phyloP scores from a whole-genome alignment of 345 rosid genomes.

The Lagerstroemia speciosa region DNA sequence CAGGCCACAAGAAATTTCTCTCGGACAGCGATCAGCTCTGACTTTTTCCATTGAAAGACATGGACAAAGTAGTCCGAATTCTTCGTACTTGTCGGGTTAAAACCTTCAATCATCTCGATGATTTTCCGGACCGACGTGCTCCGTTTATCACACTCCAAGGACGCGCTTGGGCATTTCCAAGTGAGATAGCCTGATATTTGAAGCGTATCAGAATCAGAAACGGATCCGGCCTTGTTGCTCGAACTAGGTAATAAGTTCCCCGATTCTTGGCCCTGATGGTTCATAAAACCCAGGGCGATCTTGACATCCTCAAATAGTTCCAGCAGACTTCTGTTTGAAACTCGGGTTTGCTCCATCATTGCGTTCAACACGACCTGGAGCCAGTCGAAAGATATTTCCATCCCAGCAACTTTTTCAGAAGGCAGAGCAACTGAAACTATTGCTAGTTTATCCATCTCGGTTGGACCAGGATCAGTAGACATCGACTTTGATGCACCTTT shows the following conservation, averaged over 20 bases:
- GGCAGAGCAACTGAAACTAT: slow-evolving; percentile 42
- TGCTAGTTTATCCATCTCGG: slow-evolving; percentile 78
- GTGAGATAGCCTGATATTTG: slow-evolving; percentile 25
- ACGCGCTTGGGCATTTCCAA: slow-evolving; percentile 28
- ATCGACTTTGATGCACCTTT: slow-evolving; percentile 19
- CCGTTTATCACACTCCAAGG: slow-evolving; percentile 14
- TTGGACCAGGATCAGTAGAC: slow-evolving; percentile 49
- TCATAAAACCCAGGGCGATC: slow-evolving; percentile 63
- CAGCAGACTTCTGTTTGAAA: slow-evolving; percentile 42
- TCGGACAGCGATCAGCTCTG: slow-evolving; percentile 27
- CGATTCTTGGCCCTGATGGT: slow-evolving; percentile 11
- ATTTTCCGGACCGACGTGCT: slow-evolving; percentile 35
- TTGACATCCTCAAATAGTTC: slow-evolving; percentile 69
- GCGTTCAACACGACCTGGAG: slow-evolving; percentile 83
- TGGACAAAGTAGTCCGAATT: slow-evolving; percentile 22
- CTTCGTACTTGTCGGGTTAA: slow-evolving; percentile 7
- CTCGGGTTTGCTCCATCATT: slow-evolving; percentile 48
- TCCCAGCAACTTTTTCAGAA: slow-evolving; percentile 14
- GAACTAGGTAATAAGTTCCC: background rate
- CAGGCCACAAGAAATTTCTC: slow-evolving; percentile 28
- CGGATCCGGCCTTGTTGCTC: background rate
- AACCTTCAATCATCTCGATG: slow-evolving; percentile 30
- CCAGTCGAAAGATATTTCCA: slow-evolving; percentile 60
- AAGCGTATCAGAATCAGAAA: slow-evolving; percentile 20
- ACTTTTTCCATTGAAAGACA: slow-evolving; percentile 36